Base-by-base conservation (phyloP, 768 basidiomycete genomes). In the Rhodotorula kratochvilovae region DNA sequence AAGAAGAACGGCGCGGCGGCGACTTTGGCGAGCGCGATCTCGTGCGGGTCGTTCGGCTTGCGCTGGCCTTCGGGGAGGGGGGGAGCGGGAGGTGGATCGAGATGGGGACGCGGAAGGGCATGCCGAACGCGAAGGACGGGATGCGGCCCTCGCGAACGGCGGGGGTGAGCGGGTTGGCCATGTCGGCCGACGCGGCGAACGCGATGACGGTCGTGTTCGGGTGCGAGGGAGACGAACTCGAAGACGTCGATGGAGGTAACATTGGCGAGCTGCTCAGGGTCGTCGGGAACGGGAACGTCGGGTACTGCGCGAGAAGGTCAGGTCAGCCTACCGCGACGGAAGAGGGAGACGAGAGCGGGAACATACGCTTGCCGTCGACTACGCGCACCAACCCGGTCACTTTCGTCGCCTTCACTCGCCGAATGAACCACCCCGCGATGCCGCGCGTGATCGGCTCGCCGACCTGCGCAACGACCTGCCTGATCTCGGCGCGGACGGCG, bases 51-150 rank as follows among this genome's bases (percentile, higher is more conserved):
- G 19, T n/a, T 21, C 61, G 50, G 45, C 7, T 17, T 5, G 50
- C 48, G 25, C 13, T 43, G 25, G 29, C 25, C 25, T 13, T 46
- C 6, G 2, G 66, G 55, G 12, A 31, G 35, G 21, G 59, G 56
- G 69, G 70, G 39, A 69, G 63, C 1, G 74, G 64, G 25, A 75
- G 64, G 36, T 36, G 48, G 42, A 75, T 36, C 45, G 70, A 46
- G 65, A 75, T 43, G 45, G 74, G 74, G 29, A 75, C 36, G 33
- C 63, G 61, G 74, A 69, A 75, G 0, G 74, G 74, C 56, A 75
- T 45, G 31, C 64, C 67, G 45, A 54, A 75, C 23, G 67, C 59
- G 65, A 75, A 29, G 12, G 56, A 36, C 8, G 74, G 59, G 17
- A 63, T 33, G 5, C 43, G 59, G 29, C 69, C 69, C 5, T 45